Evolutionary conservation across 2,329 filamentous ascomycete species (phyloP), one percentile per base, ranked within the genome.

Genomic region (Pseudocercospora vitis): DNA sequence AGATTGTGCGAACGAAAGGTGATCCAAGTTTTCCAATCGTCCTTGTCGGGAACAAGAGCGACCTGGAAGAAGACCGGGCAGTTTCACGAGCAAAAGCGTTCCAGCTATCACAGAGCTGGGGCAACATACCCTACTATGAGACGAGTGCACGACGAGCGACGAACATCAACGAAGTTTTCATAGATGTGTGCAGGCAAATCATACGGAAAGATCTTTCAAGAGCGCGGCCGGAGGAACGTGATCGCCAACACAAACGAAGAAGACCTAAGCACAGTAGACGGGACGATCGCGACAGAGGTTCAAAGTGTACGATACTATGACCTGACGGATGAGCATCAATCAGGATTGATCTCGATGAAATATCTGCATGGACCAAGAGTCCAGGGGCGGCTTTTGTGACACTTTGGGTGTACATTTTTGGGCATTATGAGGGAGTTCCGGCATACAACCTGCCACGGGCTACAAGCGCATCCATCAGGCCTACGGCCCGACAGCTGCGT

Each of bases 1-100:
- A 95, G 72, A 95, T 96, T 59, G 86, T 91, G 56, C 88, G 89
- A 56, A 92, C 95, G 74, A 95, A 95, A 74, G 88, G 91, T 71
- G 87, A 90, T 51, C 64, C 65, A 4, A 53, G 63, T 51, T 63
- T 69, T 23, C 86, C 85, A 58, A 88, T 96, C 68, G 90, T 96
- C 46, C 89, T 96, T 57, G 90, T 95, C 42, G 90, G 90, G 58
- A 96, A 95, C 78, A 95, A 95, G 73, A 88, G 87, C 56, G 90
- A 96, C 67, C 79, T 96, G 37, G 89, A 94, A 72, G 90, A 95
- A 68, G 88, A 91, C 69, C 84, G 90, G 24, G 82, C 81, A 16
- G 88, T 96, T 7, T 84, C 87, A 9, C 82, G 89, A 48, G 86
- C 87, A 57, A 85, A 85, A 63, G 91, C 89, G 4, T 95, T 95